phyloP scores from a whole-genome alignment of 192 early-diverging fungal species.

The Umbelopsis sp. region DNA sequence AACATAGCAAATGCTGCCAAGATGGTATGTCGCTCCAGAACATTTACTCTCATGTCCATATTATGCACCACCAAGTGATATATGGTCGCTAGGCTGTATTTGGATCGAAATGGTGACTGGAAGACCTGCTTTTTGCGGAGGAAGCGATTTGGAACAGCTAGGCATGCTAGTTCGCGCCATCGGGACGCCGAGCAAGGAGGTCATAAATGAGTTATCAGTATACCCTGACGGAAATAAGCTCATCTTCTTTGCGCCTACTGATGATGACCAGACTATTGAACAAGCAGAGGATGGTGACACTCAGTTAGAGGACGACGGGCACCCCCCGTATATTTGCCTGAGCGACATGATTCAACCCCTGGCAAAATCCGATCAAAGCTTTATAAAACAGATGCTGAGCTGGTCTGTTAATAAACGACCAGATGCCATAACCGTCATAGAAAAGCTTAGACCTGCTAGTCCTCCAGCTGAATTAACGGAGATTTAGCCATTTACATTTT shows the following conservation, averaged over 20 bases:
- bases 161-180: constrained; percentile 45
- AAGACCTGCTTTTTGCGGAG: constrained; percentile 76
- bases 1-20: background rate
- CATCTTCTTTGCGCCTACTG: constrained; percentile 11
- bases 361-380: background rate
- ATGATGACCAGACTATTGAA: background rate
- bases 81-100: constrained; percentile 90
- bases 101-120: constrained; percentile 92
- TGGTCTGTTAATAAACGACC: constrained; percentile 10
- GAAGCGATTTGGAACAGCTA: constrained; percentile 50
- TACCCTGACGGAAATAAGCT: constrained; percentile 13
- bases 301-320: background rate
- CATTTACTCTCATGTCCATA: constrained; percentile 40
- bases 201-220: background rate
- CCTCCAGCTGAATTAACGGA: too few relatives aligned
- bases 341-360: constrained; percentile 7
- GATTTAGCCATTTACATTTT: too few relatives aligned
- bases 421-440: background rate
- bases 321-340: background rate
- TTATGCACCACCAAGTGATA: constrained; percentile 47
- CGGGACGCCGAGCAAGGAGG: constrained; percentile 35
- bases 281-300: background rate
- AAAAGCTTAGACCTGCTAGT: background rate
- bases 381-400: constrained; percentile 9
- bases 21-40: constrained; percentile 54